Conservation (phyloP, 345 rosid genomes). For the Rhodamnia argentea region DNA sequence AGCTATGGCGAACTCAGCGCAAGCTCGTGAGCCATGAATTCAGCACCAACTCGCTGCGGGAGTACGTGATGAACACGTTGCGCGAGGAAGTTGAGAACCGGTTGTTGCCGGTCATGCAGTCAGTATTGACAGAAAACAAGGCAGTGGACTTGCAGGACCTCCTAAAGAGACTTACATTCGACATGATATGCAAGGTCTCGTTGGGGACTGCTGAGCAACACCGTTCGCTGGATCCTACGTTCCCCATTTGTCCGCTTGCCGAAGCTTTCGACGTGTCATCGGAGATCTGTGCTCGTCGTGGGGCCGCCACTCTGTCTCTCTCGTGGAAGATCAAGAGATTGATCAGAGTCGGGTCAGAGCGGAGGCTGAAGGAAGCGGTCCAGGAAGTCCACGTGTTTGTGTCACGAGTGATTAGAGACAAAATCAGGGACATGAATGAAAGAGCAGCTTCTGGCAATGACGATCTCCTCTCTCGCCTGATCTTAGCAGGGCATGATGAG, state of each 20-base stretch:
- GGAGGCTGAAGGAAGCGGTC: constrained; percentile 33
- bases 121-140: constrained; percentile 6
- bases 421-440: constrained; percentile 13
- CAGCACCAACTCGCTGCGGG: constrained; percentile 29
- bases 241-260: constrained; percentile 18
- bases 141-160: constrained; percentile 48
- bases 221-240: constrained; percentile 18
- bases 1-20: constrained; percentile 50
- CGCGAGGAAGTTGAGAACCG: constrained; percentile 28
- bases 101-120: constrained; percentile 38
- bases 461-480: constrained; percentile 39
- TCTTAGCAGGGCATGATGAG: constrained; percentile 25
- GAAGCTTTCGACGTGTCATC: constrained; percentile 48
- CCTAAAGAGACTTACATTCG: constrained; percentile 41
- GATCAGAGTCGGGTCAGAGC: constrained; percentile 48
- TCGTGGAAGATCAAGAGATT: constrained; percentile 59
- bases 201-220: constrained; percentile 31
- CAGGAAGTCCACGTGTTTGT: constrained; percentile 18
- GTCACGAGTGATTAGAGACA: constrained; percentile 11
- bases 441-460: not conserved
- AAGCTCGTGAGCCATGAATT: constrained; percentile 44
- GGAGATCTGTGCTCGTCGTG: constrained; percentile 47
- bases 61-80: constrained; percentile 19
- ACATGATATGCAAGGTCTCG: constrained; percentile 35
- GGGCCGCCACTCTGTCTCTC: constrained; percentile 31